Percentiles rank a stretch among this genome's conserved stretches.
phyloP scores from a whole-genome alignment of 306 rosid genomes.

The Gynostemma pentaphyllum region DNA sequence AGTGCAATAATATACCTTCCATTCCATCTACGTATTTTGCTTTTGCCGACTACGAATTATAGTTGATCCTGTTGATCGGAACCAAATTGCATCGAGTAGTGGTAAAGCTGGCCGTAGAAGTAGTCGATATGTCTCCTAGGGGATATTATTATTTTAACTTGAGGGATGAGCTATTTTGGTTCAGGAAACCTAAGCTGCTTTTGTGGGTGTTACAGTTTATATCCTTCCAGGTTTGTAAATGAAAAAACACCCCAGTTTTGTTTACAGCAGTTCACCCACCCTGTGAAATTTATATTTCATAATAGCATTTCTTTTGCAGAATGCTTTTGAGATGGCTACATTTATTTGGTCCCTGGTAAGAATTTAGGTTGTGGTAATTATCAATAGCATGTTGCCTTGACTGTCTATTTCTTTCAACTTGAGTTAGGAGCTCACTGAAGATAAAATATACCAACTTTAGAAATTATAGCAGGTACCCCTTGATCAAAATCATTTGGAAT shows the following conservation, averaged over 20 bases:
- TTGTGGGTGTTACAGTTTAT: slow-evolving; percentile 59
- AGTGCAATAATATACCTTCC: background rate
- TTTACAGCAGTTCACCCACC: background rate
- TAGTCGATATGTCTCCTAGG: slow-evolving; percentile 34
- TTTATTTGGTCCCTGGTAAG: slow-evolving; percentile 94
- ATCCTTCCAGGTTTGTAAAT: slow-evolving; percentile 56
- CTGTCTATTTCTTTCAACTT: background rate
- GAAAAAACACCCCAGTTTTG: background rate
- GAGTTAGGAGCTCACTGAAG: no score
- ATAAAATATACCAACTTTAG: background rate
- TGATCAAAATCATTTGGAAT: background rate
- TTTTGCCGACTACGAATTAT: slow-evolving; percentile 7
- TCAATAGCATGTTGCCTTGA: background rate
- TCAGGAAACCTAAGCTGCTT: slow-evolving; percentile 72
- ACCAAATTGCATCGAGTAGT: slow-evolving; percentile 81
- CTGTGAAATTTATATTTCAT: background rate
- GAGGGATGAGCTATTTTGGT: slow-evolving; percentile 89
- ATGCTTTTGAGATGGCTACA: slow-evolving; percentile 93
- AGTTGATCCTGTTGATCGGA: slow-evolving; percentile 78
- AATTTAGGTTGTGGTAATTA: background rate
- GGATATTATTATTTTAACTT: slow-evolving; percentile 38
- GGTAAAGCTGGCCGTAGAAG: slow-evolving; percentile 78
- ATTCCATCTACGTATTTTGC: background rate
- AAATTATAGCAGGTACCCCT: background rate
- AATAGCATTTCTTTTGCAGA: slow-evolving; percentile 36